Evolutionary conservation across 2,329 filamentous ascomycete genomes (phyloP).

Genomic region (Dactylellina leptospora): DNA sequence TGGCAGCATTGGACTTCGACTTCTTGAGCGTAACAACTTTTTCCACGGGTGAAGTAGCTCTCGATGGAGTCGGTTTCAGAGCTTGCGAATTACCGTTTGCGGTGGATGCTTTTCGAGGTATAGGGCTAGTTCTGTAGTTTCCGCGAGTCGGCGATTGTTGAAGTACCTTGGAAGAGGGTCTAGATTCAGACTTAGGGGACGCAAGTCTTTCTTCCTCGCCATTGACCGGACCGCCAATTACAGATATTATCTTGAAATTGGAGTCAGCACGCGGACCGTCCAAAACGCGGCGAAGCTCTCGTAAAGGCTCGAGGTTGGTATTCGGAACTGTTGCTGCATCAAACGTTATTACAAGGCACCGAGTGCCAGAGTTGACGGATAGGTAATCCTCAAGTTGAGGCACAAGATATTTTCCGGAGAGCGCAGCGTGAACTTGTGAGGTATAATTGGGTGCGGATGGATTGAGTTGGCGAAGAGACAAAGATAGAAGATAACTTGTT

Average conservation of each 20-base stretch:
- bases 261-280: constrained; percentile 37
- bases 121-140: constrained; percentile 26
- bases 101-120: constrained; percentile 14
- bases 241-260: constrained; percentile 45
- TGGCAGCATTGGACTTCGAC: constrained; percentile 21
- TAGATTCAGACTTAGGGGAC: constrained; percentile 23
- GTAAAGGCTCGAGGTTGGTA: constrained; percentile 48
- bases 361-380: constrained; percentile 41
- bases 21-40: constrained; percentile 7
- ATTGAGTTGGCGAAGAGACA: constrained; percentile 41
- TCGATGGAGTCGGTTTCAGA: constrained; percentile 1
- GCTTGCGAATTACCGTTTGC: constrained; percentile 6
- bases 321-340: constrained; percentile 49
- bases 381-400: constrained; percentile 50
- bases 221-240: constrained; percentile 42
- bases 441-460: constrained; percentile 49
- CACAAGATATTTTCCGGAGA: constrained; percentile 50
- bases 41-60: constrained; percentile 26
- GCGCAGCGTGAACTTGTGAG: constrained; percentile 49
- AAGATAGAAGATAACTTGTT: constrained; percentile 47
- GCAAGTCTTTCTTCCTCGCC: constrained; percentile 28
- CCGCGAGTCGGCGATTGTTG: constrained; percentile 17
- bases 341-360: constrained; percentile 48
- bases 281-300: constrained; percentile 46
- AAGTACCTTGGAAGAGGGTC: constrained; percentile 14